phyloP scores from a whole-genome alignment of 2,329 filamentous ascomycete species.

The Neofusicoccum laricinum region DNA sequence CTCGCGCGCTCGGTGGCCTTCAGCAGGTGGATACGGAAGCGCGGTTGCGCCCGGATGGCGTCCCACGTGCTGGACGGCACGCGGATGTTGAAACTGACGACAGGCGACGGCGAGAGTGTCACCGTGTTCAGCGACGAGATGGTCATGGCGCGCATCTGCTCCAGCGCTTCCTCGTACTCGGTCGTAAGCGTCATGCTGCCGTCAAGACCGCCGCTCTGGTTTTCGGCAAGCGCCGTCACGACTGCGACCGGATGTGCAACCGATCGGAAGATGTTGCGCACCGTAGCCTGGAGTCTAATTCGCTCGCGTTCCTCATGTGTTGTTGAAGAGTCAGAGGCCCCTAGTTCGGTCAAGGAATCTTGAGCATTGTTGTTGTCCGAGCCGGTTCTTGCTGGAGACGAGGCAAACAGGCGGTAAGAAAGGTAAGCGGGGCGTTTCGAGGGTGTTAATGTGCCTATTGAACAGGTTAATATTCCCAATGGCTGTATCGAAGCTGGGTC shows the following conservation, averaged over 20 bases:
- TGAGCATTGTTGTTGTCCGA: no score
- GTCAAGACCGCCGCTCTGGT: neutral
- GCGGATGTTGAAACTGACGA: slow-evolving; percentile 62
- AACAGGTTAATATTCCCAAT: neutral
- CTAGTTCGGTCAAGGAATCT: no score
- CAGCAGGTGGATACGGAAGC: slow-evolving; percentile 54
- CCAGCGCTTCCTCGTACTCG: neutral
- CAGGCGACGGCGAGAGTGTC: slow-evolving; percentile 51
- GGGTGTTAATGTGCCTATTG: neutral
- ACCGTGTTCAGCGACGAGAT: slow-evolving; percentile 63
- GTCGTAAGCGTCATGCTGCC: neutral
- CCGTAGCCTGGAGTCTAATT: neutral
- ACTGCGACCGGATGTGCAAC: slow-evolving; percentile 53
- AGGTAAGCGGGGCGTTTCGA: neutral
- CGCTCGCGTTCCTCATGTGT: neutral
- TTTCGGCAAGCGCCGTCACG: slow-evolving; percentile 40
- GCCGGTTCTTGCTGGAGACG: neutral
- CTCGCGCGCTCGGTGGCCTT: slow-evolving; percentile 27
- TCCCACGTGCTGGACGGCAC: slow-evolving; percentile 55
- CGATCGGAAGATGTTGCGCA: neutral
- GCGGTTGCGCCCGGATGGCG: slow-evolving; percentile 43
- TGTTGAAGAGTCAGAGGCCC: neutral
- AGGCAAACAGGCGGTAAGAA: neutral
- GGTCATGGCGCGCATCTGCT: slow-evolving; percentile 47
- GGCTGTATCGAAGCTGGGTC: neutral